Evolutionary conservation across 169 alveolate genomes (phyloP).

Genomic region (Cryptosporidium viatorum): DNA sequence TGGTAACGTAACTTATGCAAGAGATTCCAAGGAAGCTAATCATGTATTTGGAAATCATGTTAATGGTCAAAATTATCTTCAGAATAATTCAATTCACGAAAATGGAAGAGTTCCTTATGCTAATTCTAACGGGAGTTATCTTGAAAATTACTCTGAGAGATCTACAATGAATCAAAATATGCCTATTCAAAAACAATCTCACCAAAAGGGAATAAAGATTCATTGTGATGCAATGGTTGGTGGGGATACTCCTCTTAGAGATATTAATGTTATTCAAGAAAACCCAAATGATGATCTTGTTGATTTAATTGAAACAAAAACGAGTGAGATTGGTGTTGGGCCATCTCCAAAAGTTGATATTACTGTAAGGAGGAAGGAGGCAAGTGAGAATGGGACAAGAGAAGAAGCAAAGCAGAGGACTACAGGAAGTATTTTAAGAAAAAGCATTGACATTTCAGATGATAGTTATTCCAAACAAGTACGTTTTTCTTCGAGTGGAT

Average conservation of each 20-base stretch:
- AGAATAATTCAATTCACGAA: background rate
- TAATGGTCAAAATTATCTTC: background rate
- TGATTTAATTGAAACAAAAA: background rate
- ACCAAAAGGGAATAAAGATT: slow-evolving; percentile 10
- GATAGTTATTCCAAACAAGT: slow-evolving; percentile 60
- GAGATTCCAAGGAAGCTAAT: background rate
- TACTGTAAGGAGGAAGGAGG: background rate
- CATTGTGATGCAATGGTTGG: slow-evolving; percentile 71
- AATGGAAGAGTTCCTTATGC: background rate
- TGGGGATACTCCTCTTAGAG: slow-evolving; percentile 69
- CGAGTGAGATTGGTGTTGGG: slow-evolving; percentile 71
- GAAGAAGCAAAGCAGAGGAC: background rate
- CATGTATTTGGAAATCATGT: background rate
- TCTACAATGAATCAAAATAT: background rate
- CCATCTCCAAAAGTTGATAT: slow-evolving; percentile 46
- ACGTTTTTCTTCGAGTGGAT: slow-evolving; percentile 19
- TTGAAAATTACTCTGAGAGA: background rate
- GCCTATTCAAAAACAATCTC: background rate
- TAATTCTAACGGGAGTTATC: background rate
- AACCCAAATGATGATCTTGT: background rate
- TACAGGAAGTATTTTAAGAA: slow-evolving; percentile 55
- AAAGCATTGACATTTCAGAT: slow-evolving; percentile 38
- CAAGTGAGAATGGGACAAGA: background rate
- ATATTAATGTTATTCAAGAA: background rate
- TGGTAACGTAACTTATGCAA: background rate